Conservation (phyloP, 148 eudicot species). For the Pharnaceum exiguum region DNA sequence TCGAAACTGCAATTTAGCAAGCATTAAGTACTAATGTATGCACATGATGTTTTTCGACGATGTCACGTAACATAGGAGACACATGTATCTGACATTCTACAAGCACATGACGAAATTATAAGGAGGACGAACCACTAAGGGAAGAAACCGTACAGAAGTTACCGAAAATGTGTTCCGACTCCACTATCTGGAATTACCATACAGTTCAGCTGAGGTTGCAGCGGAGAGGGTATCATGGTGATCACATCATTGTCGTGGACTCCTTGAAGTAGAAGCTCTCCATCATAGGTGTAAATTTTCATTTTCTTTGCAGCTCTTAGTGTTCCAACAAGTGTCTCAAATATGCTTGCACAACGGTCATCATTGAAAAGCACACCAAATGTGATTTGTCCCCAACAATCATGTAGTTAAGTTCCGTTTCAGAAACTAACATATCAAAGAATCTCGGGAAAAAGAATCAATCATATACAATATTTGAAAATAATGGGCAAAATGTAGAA, state of each 20-base stretch:
- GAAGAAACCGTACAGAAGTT: background rate
- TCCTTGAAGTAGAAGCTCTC: slow-evolving; percentile 89
- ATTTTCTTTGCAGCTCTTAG: slow-evolving; percentile 94
- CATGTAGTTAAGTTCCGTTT: too few species aligned
- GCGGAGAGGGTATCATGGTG: slow-evolving; percentile 55
- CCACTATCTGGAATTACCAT: background rate
- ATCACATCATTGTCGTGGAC: slow-evolving; percentile 91
- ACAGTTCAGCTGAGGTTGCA: slow-evolving; percentile 31
- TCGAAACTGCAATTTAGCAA: too few species aligned
- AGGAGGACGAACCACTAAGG: background rate
- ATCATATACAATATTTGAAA: too few species aligned
- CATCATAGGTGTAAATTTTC: slow-evolving; percentile 70
- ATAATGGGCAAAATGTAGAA: too few species aligned
- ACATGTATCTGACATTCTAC: too few species aligned
- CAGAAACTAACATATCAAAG: too few species aligned
- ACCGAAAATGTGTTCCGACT: background rate
- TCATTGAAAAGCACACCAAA: slow-evolving; percentile 91
- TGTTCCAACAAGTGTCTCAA: slow-evolving; percentile 95
- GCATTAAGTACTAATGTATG: too few species aligned
- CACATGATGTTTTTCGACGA: too few species aligned
- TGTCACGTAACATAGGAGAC: too few species aligned
- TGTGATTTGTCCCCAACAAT: too few species aligned
- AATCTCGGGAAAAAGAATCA: too few species aligned
- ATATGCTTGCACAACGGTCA: slow-evolving; percentile 92
- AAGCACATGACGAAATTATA: background rate